A percentile compares a stretch with the other conserved stretches of the same genome.
These are phyloP conservation scores for Talaromyces ruber DNA, from an alignment of 495 filamentous ascomycete genomes.

Conservation along the genomic window DNA sequence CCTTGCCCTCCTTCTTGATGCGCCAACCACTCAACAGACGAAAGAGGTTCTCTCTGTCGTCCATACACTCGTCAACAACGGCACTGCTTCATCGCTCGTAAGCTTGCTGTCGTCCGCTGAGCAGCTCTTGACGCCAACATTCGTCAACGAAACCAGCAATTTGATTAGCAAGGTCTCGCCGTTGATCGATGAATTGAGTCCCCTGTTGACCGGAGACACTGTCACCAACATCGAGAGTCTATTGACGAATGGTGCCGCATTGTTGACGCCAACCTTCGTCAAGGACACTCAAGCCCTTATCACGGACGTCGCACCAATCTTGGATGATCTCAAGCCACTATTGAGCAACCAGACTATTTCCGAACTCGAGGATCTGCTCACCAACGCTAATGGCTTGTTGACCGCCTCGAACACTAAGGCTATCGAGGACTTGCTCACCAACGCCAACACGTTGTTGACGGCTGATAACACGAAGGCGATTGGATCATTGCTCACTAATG, in stretches of 20 bases:
- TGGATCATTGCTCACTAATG: constrained; percentile 26
- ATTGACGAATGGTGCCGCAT: constrained; percentile 25
- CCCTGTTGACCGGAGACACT: constrained; percentile 23
- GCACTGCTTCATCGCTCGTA: constrained; percentile 3
- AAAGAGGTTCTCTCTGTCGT: constrained; percentile 23
- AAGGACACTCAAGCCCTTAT: constrained; percentile 27
- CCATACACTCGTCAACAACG: constrained; percentile 14
- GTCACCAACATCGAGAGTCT: constrained; percentile 29
- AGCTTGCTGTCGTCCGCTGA: constrained; percentile 27
- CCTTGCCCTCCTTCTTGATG: constrained; percentile 34
- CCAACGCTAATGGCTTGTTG: constrained; percentile 29
- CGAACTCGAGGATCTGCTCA: constrained; percentile 27
- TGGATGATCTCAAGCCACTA: constrained; percentile 16
- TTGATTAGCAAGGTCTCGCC: constrained; percentile 21
- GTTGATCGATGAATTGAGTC: constrained; percentile 17
- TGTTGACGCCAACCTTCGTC: constrained; percentile 33
- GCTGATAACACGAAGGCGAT: constrained; percentile 31
- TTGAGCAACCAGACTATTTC: constrained; percentile 20
- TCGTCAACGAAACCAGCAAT: constrained; percentile 31
- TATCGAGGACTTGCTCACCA: constrained; percentile 25
- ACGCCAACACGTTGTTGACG: constrained; percentile 23
- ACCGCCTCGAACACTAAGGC: constrained; percentile 27
- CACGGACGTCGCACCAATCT: constrained; percentile 19
- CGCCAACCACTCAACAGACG: constrained; percentile 27
- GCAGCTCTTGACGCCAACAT: constrained; percentile 27